Percentiles rank a stretch among this genome's conserved stretches.
These are phyloP conservation scores for Cyberlindnera americana DNA, from an alignment of 805 yeast genomes.

Conservation along the genomic window DNA sequence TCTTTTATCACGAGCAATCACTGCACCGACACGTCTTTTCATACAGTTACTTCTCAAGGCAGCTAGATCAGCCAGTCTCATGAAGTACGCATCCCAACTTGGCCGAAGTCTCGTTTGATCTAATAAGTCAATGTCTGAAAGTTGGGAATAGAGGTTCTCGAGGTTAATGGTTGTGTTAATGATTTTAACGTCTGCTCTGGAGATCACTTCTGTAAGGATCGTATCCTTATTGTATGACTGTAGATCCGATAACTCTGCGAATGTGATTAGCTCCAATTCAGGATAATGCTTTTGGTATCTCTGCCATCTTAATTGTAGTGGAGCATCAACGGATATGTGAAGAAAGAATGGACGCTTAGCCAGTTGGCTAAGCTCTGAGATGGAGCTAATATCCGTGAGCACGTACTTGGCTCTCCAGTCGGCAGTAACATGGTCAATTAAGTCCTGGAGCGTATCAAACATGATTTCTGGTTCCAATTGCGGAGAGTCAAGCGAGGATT, in stretches of 20 bases:
- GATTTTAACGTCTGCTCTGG: constrained; percentile 53
- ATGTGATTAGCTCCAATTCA: constrained; percentile 28
- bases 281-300: constrained; percentile 28
- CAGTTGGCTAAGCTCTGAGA: constrained; percentile 42
- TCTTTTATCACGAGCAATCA: constrained; percentile 77
- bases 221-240: constrained; percentile 27
- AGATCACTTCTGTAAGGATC: constrained; percentile 38
- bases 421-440: constrained; percentile 59
- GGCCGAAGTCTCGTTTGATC: constrained; percentile 74
- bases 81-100: constrained; percentile 94
- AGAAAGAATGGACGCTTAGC: constrained; percentile 78
- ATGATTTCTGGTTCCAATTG: constrained; percentile 23
- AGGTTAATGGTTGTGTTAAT: constrained; percentile 44
- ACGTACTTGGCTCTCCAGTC: constrained; percentile 67
- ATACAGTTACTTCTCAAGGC: constrained; percentile 92
- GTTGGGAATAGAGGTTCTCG: constrained; percentile 34
- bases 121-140: constrained; percentile 40
- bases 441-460: constrained; percentile 40
- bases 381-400: constrained; percentile 43
- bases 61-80: constrained; percentile 90
- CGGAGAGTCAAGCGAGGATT: constrained; percentile 9
- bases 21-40: constrained; percentile 97
- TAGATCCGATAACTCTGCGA: constrained; percentile 37
- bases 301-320: constrained; percentile 45
- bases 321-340: constrained; percentile 76